phyloP scores from a whole-genome alignment of 1,284 basidiomycete species.

The Neonothopanus nambi region DNA sequence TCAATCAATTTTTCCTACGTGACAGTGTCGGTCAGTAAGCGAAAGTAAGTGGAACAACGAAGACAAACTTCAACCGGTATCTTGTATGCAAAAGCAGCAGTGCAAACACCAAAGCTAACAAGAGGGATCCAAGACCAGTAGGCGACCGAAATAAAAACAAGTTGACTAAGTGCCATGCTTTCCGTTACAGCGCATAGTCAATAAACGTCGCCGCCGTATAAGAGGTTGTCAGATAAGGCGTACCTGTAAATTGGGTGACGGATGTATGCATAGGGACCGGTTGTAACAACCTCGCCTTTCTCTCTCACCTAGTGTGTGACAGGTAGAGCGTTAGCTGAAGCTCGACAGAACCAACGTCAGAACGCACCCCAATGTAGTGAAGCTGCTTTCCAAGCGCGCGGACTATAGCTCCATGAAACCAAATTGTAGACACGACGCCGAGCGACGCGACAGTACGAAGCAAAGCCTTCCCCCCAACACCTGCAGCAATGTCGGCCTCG shows the following conservation, averaged over 20 bases:
- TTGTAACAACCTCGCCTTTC: slow-evolving; percentile 8
- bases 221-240: background rate
- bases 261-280: slow-evolving; percentile 10
- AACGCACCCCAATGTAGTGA: slow-evolving; percentile 13
- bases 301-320: slow-evolving; percentile 6
- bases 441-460: slow-evolving; percentile 14
- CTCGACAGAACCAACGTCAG: background rate
- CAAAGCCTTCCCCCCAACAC: slow-evolving; percentile 16
- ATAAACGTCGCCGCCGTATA: background rate
- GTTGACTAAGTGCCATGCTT: background rate
- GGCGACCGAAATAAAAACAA: background rate
- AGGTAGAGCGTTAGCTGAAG: background rate
- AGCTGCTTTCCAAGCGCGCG: slow-evolving; percentile 9
- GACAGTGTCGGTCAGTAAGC: background rate
- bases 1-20: slow-evolving; percentile 30
- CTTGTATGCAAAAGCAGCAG: slow-evolving; percentile 6
- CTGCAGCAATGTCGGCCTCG: slow-evolving; percentile 10
- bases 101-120: background rate
- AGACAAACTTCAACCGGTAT: slow-evolving; percentile 8
- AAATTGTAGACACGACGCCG: background rate
- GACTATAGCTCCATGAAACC: slow-evolving; percentile 1
- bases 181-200: background rate
- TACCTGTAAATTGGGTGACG: slow-evolving; percentile 15
- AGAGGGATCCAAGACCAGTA: slow-evolving; percentile 9
- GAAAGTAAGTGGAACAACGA: background rate